These are phyloP conservation scores for Wickerhamomyces canadensis DNA, from an alignment of 805 yeast species.

Conservation along the genomic window DNA sequence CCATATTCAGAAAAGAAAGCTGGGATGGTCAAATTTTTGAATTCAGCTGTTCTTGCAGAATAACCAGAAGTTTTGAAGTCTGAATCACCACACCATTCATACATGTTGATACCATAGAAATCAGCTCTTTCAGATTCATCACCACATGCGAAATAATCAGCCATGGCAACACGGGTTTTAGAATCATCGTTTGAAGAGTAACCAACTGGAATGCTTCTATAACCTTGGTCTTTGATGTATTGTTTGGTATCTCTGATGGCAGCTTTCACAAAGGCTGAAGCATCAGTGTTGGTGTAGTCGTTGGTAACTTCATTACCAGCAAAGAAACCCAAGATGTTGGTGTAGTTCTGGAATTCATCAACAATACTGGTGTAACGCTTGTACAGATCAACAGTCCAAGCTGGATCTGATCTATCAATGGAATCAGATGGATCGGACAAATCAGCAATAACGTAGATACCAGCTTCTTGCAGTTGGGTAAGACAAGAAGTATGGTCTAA, in stretches of 20 bases:
- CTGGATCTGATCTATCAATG: constrained; percentile 56
- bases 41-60: constrained; percentile 55
- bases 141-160: constrained; percentile 78
- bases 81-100: constrained; percentile 80
- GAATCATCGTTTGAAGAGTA: constrained; percentile 77
- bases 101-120: constrained; percentile 85
- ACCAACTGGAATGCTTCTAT: constrained; percentile 73
- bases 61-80: constrained; percentile 59
- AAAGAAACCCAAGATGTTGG: constrained; percentile 75
- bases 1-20: constrained; percentile 81
- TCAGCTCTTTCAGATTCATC: constrained; percentile 58
- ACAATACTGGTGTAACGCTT: constrained; percentile 66
- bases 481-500: constrained; percentile 67
- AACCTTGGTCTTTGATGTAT: constrained; percentile 54
- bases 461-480: constrained; percentile 61
- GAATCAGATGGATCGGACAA: constrained; percentile 62
- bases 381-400: constrained; percentile 58
- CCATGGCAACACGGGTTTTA: constrained; percentile 58
- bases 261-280: constrained; percentile 80
- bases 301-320: constrained; percentile 86
- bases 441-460: constrained; percentile 78
- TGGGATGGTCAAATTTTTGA: constrained; percentile 62
- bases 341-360: constrained; percentile 61
- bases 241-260: constrained; percentile 74
- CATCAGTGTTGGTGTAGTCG: constrained; percentile 56